Conservation (phyloP, 306 rosid species). For the Malus orientalis region DNA sequence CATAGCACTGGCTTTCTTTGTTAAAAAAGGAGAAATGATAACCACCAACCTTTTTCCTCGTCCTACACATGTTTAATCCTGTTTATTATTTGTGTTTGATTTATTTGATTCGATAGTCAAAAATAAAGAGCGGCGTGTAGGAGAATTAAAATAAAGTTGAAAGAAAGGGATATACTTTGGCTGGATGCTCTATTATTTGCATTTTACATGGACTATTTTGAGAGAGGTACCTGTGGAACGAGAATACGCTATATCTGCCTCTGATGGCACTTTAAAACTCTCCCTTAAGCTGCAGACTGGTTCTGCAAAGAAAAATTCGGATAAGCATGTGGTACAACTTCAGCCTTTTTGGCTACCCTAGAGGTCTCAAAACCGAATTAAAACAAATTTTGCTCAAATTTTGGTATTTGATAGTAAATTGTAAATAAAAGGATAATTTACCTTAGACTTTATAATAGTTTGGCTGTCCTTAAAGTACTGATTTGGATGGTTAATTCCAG, state of each 20-base stretch:
- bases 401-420: neutral
- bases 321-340: constrained; percentile 6
- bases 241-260: neutral
- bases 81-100: too few species aligned
- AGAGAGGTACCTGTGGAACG: neutral
- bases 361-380: neutral
- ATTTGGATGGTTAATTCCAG: constrained; percentile 99
- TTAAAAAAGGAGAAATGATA: neutral
- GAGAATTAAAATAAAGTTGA: too few species aligned
- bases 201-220: neutral
- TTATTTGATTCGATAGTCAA: neutral
- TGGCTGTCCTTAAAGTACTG: constrained; percentile 87
- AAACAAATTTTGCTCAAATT: neutral
- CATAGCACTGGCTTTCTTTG: neutral
- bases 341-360: too few species aligned
- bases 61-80: too few species aligned
- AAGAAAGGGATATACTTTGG: neutral
- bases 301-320: constrained; percentile 33
- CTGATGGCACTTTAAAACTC: constrained; percentile 7
- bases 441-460: constrained; percentile 55
- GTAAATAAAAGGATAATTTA: constrained; percentile 5
- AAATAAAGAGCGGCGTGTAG: too few species aligned
- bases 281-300: constrained; percentile 31
- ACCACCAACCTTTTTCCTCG: neutral
- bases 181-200: constrained; percentile 1